phyloP scores from a whole-genome alignment of 2,329 filamentous ascomycete genomes.

The Cladosporium sp. region DNA sequence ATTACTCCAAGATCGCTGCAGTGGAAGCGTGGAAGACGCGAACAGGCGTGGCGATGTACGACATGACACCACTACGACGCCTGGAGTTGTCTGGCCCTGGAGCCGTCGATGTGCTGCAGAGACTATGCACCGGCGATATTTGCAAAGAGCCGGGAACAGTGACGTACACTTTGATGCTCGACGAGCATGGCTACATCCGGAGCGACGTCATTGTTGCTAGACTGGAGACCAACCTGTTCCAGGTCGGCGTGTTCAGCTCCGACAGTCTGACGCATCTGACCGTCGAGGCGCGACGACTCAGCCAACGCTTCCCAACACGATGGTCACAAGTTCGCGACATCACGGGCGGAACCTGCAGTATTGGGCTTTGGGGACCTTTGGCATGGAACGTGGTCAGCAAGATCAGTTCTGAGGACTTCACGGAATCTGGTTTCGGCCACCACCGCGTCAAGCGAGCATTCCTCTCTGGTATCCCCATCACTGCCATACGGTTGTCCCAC shows the following conservation, averaged over 20 bases:
- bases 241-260: slow-evolving; percentile 59
- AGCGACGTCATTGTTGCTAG: slow-evolving; percentile 61
- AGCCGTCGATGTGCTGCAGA: slow-evolving; percentile 56
- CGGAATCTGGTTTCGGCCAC: slow-evolving; percentile 51
- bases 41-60: slow-evolving; percentile 63
- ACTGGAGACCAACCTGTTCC: slow-evolving; percentile 53
- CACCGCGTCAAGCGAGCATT: slow-evolving; percentile 52
- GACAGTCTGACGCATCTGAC: slow-evolving; percentile 58
- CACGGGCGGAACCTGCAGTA: slow-evolving; percentile 61
- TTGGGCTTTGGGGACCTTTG: slow-evolving; percentile 65
- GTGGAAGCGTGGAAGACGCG: slow-evolving; percentile 67
- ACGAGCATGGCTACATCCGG: slow-evolving; percentile 55
- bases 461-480: slow-evolving; percentile 60
- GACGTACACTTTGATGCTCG: slow-evolving; percentile 60
- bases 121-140: slow-evolving; percentile 55
- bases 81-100: slow-evolving; percentile 62
- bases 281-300: slow-evolving; percentile 55
- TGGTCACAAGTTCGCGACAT: slow-evolving; percentile 60
- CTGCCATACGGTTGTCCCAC: slow-evolving; percentile 58
- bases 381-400: slow-evolving; percentile 54
- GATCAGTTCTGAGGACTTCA: slow-evolving; percentile 51
- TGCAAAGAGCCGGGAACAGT: slow-evolving; percentile 52
- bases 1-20: slow-evolving; percentile 61
- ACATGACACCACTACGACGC: slow-evolving; percentile 62
- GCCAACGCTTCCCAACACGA: slow-evolving; percentile 42